Conservation (phyloP, 306 rosid genomes). For the Oxytropis ochrocephala region DNA sequence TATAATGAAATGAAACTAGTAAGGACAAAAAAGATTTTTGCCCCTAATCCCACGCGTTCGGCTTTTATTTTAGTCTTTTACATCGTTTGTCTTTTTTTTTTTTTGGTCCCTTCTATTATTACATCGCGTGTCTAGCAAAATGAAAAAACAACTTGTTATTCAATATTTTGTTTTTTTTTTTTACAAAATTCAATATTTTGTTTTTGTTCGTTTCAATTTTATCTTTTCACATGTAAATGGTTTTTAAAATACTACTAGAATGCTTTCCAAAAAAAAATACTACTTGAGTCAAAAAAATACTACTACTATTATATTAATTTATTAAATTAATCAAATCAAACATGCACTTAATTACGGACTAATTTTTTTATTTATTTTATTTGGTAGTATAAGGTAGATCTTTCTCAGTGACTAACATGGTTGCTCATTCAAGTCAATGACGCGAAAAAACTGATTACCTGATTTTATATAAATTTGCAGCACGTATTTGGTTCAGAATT, state of each 20-base stretch:
- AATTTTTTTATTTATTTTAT: not conserved
- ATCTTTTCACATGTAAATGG: not conserved
- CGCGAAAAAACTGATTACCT: not conserved
- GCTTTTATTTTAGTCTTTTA: not conserved
- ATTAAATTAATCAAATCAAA: not conserved
- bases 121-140: no score
- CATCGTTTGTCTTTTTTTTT: no score
- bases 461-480: slow-evolving; percentile 17
- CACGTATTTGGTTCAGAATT: not conserved
- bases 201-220: no score
- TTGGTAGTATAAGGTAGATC: not conserved
- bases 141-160: not conserved
- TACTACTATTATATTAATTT: no score
- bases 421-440: slow-evolving; percentile 10
- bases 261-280: no score
- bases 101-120: no score
- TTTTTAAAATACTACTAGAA: no score
- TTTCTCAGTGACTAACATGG: not conserved
- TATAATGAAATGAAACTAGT: not conserved
- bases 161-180: no score
- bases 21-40: slow-evolving; percentile 23
- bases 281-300: no score
- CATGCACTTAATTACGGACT: not conserved
- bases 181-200: not conserved
- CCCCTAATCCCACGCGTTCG: slow-evolving; percentile 26